Evolutionary conservation across 176 grass and related monocot genomes (phyloP).

Genomic region (Avena atlantica): DNA sequence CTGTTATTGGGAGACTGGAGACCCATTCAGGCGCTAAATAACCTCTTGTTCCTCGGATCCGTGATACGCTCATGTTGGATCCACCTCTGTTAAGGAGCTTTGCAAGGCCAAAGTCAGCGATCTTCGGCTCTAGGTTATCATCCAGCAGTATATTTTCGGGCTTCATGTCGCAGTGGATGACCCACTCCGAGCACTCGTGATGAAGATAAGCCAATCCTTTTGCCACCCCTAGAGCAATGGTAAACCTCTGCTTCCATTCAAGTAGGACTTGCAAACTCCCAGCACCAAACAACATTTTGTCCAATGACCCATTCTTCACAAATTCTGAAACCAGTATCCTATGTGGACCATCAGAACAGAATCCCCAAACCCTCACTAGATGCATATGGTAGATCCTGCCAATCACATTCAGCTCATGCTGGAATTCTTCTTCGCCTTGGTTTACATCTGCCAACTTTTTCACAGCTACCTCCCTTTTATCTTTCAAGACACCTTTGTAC

Average conservation of each 20-base stretch:
- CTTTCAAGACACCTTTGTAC: slow-evolving; percentile 16
- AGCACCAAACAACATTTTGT: background rate
- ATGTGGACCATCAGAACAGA: slow-evolving; percentile 12
- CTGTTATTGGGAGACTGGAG: background rate
- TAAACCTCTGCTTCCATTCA: slow-evolving; percentile 12
- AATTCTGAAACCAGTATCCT: slow-evolving; percentile 5
- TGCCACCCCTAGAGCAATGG: background rate
- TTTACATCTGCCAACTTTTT: slow-evolving; percentile 16
- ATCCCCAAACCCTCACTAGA: slow-evolving; percentile 28
- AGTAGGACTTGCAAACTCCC: background rate
- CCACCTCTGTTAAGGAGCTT: background rate
- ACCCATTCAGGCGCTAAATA: background rate
- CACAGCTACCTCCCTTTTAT: background rate
- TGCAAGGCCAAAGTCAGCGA: background rate
- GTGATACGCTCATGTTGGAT: background rate
- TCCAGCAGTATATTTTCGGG: too few species aligned
- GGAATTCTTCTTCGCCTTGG: slow-evolving; percentile 16
- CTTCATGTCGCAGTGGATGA: background rate
- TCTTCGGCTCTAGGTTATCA: background rate
- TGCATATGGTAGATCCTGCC: slow-evolving; percentile 4
- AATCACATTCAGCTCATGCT: slow-evolving; percentile 12
- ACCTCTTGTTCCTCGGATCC: background rate
- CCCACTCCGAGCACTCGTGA: background rate
- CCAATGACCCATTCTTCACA: slow-evolving; percentile 3
- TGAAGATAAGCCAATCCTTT: slow-evolving; percentile 7